A percentile compares a stretch with the other conserved stretches of the same genome.
phyloP scores from a whole-genome alignment of 2,329 filamentous ascomycete species.

The Hirsutella thompsonii region DNA sequence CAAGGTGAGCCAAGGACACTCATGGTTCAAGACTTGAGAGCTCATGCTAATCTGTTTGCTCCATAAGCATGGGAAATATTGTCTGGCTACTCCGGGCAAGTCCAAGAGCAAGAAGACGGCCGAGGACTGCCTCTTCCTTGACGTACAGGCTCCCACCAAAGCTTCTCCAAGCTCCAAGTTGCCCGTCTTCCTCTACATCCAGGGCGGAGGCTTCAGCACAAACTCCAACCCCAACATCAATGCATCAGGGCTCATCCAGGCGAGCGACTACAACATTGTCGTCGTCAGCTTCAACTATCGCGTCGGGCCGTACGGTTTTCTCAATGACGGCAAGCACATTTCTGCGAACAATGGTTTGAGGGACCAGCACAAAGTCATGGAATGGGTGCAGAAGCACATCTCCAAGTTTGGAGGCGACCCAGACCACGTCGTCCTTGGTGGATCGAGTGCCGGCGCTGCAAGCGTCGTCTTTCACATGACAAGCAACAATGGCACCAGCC shows the following conservation, averaged over 20 bases:
- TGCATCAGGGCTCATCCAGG: conserved; percentile 43
- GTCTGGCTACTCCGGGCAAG: conserved; percentile 16
- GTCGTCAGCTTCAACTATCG: conserved; percentile 68
- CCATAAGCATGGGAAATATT: conserved; percentile 6
- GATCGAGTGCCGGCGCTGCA: conserved; percentile 54
- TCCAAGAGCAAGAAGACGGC: conserved; percentile 17
- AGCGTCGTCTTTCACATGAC: conserved; percentile 53
- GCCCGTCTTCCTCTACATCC: conserved; percentile 48
- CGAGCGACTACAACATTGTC: conserved; percentile 47
- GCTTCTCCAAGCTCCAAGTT: conserved; percentile 35
- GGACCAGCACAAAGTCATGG: conserved; percentile 55
- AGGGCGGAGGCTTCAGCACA: conserved; percentile 48
- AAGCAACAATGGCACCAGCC: conserved; percentile 35
- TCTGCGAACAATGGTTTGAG: conserved; percentile 56
- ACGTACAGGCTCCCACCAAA: conserved; percentile 46
- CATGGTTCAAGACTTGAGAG: neutral
- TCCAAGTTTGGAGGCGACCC: conserved; percentile 56
- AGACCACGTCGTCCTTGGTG: conserved; percentile 53
- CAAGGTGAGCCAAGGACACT: conserved; percentile 24
- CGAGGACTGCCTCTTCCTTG: conserved; percentile 60
- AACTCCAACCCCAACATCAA: conserved; percentile 40
- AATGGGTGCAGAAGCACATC: conserved; percentile 60
- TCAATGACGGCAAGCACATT: conserved; percentile 43
- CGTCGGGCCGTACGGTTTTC: conserved; percentile 61
- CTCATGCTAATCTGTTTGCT: neutral